phyloP scores from a whole-genome alignment of 2,329 filamentous ascomycete species.

The Harringtonia aguacate region DNA sequence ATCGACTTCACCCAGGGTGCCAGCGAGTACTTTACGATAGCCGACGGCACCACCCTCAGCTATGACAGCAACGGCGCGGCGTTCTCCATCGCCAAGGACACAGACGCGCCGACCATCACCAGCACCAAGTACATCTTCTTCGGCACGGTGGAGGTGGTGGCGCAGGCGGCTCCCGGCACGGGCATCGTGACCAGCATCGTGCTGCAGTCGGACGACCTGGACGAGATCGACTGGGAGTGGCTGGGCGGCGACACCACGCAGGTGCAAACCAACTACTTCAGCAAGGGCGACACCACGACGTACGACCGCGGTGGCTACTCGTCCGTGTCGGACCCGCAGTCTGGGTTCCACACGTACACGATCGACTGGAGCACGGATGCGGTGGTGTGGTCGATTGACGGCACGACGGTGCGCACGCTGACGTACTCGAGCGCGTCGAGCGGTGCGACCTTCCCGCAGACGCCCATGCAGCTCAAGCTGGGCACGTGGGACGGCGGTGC shows the following conservation, averaged over 20 bases:
- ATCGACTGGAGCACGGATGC: slow-evolving; percentile 54
- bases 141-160: slow-evolving; percentile 68
- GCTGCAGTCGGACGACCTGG: slow-evolving; percentile 79
- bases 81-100: slow-evolving; percentile 57
- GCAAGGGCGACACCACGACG: slow-evolving; percentile 59
- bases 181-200: slow-evolving; percentile 88
- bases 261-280: slow-evolving; percentile 83
- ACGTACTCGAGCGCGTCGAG: slow-evolving; percentile 34
- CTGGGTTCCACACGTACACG: slow-evolving; percentile 51
- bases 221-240: slow-evolving; percentile 98
- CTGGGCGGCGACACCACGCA: slow-evolving; percentile 63
- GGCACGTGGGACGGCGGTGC: slow-evolving; percentile 45
- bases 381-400: slow-evolving; percentile 51
- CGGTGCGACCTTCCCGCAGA: slow-evolving; percentile 54
- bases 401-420: slow-evolving; percentile 32
- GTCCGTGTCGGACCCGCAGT: slow-evolving; percentile 41
- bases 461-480: slow-evolving; percentile 56
- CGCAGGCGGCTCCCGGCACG: slow-evolving; percentile 68
- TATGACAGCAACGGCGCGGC: slow-evolving; percentile 40
- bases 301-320: slow-evolving; percentile 61
- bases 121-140: slow-evolving; percentile 93
- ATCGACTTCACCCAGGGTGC: slow-evolving; percentile 71
- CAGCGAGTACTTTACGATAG: slow-evolving; percentile 42
- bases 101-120: slow-evolving; percentile 61
- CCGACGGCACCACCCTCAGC: slow-evolving; percentile 34